Conservation (phyloP, 495 filamentous ascomycete species). For the Polyplosphaeria fusca region DNA sequence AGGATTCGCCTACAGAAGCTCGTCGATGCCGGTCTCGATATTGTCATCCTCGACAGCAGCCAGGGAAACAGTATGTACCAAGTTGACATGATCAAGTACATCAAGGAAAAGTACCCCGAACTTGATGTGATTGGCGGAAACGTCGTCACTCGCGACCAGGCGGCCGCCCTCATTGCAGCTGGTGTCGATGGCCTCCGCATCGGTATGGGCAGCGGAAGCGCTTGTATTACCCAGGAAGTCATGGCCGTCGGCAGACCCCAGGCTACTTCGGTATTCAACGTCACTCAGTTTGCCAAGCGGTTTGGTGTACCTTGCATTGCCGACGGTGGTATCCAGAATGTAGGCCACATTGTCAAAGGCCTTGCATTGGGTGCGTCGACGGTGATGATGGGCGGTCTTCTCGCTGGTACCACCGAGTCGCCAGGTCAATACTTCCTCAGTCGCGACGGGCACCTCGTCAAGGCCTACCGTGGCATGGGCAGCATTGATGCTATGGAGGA, state of each 20-base stretch:
- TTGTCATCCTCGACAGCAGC: conserved; percentile 90
- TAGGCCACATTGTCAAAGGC: conserved; percentile 98
- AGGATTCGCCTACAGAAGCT: conserved; percentile 81
- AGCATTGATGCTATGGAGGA: conserved; percentile 99
- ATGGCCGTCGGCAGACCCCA: conserved; percentile 98
- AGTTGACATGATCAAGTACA: conserved; percentile 92
- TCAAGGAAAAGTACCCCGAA: conserved; percentile 79
- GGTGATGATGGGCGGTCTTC: conserved; percentile 98
- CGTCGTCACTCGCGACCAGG: conserved; percentile 94
- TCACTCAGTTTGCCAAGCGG: conserved; percentile 78
- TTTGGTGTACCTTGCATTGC: conserved; percentile 98
- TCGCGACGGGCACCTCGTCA: conserved; percentile 92
- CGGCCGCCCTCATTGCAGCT: conserved; percentile 84
- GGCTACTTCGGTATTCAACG: conserved; percentile 85
- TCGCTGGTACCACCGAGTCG: conserved; percentile 96
- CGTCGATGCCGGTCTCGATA: conserved; percentile 91
- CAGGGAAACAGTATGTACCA: conserved; percentile 98
- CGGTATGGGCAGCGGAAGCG: conserved; percentile 96
- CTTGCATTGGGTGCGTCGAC: conserved; percentile 90
- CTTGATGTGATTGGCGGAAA: conserved; percentile 97
- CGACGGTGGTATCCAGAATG: conserved; percentile 96
- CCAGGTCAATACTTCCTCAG: conserved; percentile 95
- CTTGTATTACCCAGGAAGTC: conserved; percentile 99
- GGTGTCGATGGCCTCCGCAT: conserved; percentile 96
- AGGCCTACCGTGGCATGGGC: conserved; percentile 98